Evolutionary conservation across 2,329 filamentous ascomycete species (phyloP).

Genomic region (Thielaviopsis euricoi): DNA sequence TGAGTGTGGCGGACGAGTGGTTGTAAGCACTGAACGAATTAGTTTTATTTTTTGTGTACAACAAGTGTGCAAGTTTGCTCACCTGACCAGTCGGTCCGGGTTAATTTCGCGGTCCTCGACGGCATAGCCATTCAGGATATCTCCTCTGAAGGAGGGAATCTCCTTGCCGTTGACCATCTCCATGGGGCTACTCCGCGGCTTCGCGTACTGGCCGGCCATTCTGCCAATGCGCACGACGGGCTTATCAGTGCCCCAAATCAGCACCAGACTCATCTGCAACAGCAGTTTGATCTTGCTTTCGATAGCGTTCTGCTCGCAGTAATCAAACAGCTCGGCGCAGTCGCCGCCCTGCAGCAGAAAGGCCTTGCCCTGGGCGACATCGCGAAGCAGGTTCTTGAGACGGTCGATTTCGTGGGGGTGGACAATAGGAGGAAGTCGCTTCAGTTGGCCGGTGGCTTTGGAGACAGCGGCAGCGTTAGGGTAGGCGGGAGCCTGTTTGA

Average conservation of each 20-base stretch:
- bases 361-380: conserved; percentile 78
- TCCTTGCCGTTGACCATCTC: conserved; percentile 67
- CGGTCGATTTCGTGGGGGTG: conserved; percentile 65
- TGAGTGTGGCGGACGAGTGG: conserved; percentile 84
- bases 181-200: conserved; percentile 76
- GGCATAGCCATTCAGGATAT: conserved; percentile 84
- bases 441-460: conserved; percentile 46
- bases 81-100: conserved; percentile 64
- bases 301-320: conserved; percentile 77
- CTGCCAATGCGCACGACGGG: conserved; percentile 86
- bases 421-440: conserved; percentile 58
- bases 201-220: conserved; percentile 96
- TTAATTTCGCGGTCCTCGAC: conserved; percentile 63
- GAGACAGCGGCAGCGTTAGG: conserved; percentile 42
- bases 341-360: conserved; percentile 94
- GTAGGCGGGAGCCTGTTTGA: conserved; percentile 61
- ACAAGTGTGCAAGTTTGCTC: conserved; percentile 13
- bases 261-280: conserved; percentile 87
- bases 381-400: conserved; percentile 60
- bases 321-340: conserved; percentile 93
- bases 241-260: conserved; percentile 72
- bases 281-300: conserved; percentile 95
- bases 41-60: neutral
- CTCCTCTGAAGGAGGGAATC: conserved; percentile 81
- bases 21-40: conserved; percentile 57